Evolutionary conservation across 257 asterid genomes (phyloP).

Genomic region (Nicotiana sylvestris): DNA sequence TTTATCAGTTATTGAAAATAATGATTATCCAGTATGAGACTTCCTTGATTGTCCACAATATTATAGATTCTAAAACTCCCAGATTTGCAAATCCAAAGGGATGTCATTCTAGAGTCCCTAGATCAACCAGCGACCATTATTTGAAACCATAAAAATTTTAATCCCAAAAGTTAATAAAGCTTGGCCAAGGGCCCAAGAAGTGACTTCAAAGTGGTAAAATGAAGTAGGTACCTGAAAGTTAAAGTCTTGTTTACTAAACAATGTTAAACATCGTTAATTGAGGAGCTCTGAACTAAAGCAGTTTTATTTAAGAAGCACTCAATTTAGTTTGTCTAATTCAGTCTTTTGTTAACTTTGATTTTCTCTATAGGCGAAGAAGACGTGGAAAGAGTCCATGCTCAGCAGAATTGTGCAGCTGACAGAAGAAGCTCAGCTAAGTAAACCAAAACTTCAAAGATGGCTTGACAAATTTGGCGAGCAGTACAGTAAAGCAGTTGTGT

Average conservation of each 20-base stretch:
- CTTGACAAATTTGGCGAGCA: slow-evolving; percentile 92
- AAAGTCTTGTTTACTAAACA: neutral
- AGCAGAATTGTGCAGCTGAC: slow-evolving; percentile 89
- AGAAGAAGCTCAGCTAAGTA: slow-evolving; percentile 96
- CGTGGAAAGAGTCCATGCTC: slow-evolving; percentile 94
- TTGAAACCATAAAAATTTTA: neutral
- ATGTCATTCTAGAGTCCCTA: neutral
- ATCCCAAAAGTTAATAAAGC: neutral
- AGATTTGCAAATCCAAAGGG: neutral
- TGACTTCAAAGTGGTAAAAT: neutral
- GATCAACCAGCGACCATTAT: neutral
- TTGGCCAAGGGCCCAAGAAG: neutral
- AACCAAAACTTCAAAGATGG: slow-evolving; percentile 98
- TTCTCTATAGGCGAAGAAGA: slow-evolving; percentile 66
- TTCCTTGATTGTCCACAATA: neutral
- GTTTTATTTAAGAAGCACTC: neutral
- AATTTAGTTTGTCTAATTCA: neutral
- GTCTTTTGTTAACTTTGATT: neutral
- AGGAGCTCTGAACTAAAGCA: neutral
- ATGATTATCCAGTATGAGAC: neutral
- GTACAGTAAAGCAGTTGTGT: slow-evolving; percentile 83
- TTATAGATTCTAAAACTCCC: slow-evolving; percentile 3
- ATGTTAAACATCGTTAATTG: neutral
- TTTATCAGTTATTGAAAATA: too few relatives aligned
- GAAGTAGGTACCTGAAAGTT: neutral